Conservation (phyloP, 768 basidiomycete species). For the Peribolospora baueri region DNA sequence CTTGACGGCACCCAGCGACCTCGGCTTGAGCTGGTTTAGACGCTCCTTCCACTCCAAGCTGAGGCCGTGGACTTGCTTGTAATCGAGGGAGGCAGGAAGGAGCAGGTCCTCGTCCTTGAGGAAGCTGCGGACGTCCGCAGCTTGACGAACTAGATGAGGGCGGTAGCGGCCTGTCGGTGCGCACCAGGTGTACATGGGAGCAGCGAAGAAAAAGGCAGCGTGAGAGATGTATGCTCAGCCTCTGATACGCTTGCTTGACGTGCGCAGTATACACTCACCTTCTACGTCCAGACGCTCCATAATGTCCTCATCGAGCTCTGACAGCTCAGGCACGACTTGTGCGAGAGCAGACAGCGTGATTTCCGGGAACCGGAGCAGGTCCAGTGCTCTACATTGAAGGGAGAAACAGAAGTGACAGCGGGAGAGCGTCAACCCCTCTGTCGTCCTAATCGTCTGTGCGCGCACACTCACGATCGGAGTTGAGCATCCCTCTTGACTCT, state of each 20-base stretch:
- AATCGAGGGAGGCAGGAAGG: slow-evolving; percentile 49
- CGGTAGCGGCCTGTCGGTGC: slow-evolving; percentile 11
- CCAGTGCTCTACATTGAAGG: slow-evolving; percentile 35
- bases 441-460: background rate
- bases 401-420: background rate
- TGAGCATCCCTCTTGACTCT: slow-evolving; percentile 25
- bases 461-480: slow-evolving; percentile 22
- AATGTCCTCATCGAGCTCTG: slow-evolving; percentile 28
- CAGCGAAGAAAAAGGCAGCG: background rate
- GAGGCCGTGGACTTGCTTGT: slow-evolving; percentile 36
- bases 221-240: background rate
- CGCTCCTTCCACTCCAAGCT: slow-evolving; percentile 52
- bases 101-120: slow-evolving; percentile 46
- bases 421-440: background rate
- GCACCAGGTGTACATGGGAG: background rate
- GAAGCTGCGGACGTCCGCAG: slow-evolving; percentile 48
- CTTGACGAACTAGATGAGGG: slow-evolving; percentile 39
- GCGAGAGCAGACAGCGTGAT: slow-evolving; percentile 27
- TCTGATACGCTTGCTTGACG: background rate
- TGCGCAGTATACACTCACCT: slow-evolving; percentile 24
- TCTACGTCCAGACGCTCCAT: slow-evolving; percentile 44
- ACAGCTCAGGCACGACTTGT: slow-evolving; percentile 29
- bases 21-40: slow-evolving; percentile 35
- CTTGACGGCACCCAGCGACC: slow-evolving; percentile 58
- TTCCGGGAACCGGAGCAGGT: slow-evolving; percentile 38